A percentile compares a stretch with the other conserved stretches of the same genome.
These are phyloP conservation scores for Colletotrichum sp. DNA, from an alignment of 2,329 filamentous ascomycete species.

Conservation along the genomic window DNA sequence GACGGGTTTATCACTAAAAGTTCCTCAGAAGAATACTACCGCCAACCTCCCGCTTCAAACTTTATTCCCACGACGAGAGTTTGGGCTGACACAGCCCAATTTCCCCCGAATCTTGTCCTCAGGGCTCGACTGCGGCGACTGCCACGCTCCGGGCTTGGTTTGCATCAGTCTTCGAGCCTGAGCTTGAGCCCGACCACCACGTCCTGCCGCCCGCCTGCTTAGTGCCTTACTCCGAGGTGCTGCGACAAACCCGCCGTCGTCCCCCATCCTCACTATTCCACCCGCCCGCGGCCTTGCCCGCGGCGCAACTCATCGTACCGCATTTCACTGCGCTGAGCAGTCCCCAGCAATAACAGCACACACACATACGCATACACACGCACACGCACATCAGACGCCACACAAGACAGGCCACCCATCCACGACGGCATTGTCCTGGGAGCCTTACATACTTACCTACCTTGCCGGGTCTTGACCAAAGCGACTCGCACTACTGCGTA, in stretches of 20 bases:
- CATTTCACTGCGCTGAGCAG: not conserved
- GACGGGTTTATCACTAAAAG: not conserved
- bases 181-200: constrained; percentile 1
- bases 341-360: not conserved
- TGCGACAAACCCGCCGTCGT: not conserved
- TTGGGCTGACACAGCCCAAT: constrained; percentile 23
- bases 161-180: not conserved
- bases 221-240: not conserved
- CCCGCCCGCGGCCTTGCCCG: not conserved
- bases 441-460: not conserved
- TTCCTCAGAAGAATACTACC: not conserved
- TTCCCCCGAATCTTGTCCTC: constrained; percentile 6
- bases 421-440: not conserved
- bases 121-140: not conserved
- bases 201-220: not conserved
- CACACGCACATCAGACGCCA: not conserved
- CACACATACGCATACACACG: not conserved
- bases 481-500: constrained; percentile 2
- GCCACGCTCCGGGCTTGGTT: not conserved
- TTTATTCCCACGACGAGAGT: constrained; percentile 15
- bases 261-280: not conserved
- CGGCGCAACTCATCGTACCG: not conserved
- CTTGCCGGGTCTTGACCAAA: not conserved
- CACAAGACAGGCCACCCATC: not conserved
- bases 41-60: not conserved